phyloP scores from a whole-genome alignment of 768 basidiomycete genomes.

The Psilocybe cubensis region DNA sequence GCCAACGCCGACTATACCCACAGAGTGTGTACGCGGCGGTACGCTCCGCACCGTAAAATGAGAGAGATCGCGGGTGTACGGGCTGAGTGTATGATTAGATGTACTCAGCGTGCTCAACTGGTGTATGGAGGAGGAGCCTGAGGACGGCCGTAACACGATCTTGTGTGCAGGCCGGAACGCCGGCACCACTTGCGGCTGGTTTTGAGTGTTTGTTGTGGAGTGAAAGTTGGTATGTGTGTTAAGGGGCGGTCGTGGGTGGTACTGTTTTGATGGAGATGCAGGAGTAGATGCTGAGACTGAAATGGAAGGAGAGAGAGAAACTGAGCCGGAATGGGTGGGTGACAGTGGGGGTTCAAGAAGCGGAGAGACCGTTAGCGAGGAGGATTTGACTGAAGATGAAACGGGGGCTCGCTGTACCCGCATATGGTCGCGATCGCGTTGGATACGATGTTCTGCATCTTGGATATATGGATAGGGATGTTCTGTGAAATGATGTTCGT shows the following conservation, averaged over 20 bases:
- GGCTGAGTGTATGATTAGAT: constrained; percentile 93
- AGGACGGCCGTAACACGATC: constrained; percentile 64
- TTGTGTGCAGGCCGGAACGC: constrained; percentile 41
- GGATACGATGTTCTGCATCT: not conserved
- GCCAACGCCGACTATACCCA: not conserved
- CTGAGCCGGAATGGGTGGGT: constrained; percentile 1
- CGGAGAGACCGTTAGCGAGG: constrained; percentile 5
- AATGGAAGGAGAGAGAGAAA: constrained; percentile 6
- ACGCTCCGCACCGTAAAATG: constrained; percentile 94
- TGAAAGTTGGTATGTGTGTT: constrained; percentile 11
- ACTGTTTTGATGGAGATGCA: constrained; percentile 19
- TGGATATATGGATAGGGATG: not conserved
- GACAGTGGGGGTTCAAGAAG: not conserved
- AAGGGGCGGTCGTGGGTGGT: not conserved
- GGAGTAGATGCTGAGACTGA: not conserved
- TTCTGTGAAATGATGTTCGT: not conserved
- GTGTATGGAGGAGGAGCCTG: constrained; percentile 77
- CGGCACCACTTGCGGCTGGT: not conserved
- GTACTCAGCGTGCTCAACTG: constrained; percentile 85
- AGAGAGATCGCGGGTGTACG: constrained; percentile 87
- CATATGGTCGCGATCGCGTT: not conserved
- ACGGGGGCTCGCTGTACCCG: not conserved
- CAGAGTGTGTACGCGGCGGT: constrained; percentile 52
- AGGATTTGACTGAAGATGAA: constrained; percentile 14
- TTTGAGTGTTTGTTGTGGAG: constrained; percentile 3